These are phyloP conservation scores for Helotiales sp. DNA, from an alignment of 2,329 filamentous ascomycete genomes.

Conservation along the genomic window DNA sequence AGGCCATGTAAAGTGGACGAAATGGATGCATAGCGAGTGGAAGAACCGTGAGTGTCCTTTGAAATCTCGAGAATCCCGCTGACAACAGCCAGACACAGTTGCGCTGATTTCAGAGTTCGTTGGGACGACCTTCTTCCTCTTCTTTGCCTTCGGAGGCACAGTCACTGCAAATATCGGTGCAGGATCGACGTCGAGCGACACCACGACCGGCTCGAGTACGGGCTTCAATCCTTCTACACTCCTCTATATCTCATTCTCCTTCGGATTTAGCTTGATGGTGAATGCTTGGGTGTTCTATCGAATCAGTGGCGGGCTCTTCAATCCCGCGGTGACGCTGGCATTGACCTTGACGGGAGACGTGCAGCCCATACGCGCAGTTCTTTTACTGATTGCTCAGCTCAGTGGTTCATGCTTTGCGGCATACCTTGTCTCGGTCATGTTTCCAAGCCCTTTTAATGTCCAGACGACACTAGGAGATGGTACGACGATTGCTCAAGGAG, in stretches of 20 bases:
- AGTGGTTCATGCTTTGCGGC: constrained; percentile 37
- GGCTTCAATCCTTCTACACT: constrained; percentile 42
- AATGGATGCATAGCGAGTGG: constrained; percentile 47
- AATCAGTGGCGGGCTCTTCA: constrained; percentile 51
- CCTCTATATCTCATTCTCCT: constrained; percentile 36
- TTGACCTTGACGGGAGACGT: constrained; percentile 38
- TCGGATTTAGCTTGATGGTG: constrained; percentile 44
- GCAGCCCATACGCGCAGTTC: constrained; percentile 32
- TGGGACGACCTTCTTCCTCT: constrained; percentile 38
- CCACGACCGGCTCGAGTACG: constrained; percentile 26
- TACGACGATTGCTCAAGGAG: constrained; percentile 43
- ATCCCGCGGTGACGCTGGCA: constrained; percentile 39
- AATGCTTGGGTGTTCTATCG: constrained; percentile 57
- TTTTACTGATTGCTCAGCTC: constrained; percentile 38
- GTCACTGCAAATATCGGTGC: constrained; percentile 34
- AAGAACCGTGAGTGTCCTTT: constrained; percentile 39
- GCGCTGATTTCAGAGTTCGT: constrained; percentile 32
- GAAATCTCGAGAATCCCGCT: neutral
- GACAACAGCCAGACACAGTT: constrained; percentile 25
- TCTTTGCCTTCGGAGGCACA: constrained; percentile 36
- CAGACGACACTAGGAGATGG: constrained; percentile 42
- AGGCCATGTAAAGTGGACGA: constrained; percentile 32
- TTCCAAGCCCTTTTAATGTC: constrained; percentile 35
- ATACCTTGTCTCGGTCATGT: constrained; percentile 42
- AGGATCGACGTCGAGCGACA: neutral